Evolutionary conservation across 2,329 filamentous ascomycete genomes (phyloP).

Genomic region (Raffaelea deltoideospora): DNA sequence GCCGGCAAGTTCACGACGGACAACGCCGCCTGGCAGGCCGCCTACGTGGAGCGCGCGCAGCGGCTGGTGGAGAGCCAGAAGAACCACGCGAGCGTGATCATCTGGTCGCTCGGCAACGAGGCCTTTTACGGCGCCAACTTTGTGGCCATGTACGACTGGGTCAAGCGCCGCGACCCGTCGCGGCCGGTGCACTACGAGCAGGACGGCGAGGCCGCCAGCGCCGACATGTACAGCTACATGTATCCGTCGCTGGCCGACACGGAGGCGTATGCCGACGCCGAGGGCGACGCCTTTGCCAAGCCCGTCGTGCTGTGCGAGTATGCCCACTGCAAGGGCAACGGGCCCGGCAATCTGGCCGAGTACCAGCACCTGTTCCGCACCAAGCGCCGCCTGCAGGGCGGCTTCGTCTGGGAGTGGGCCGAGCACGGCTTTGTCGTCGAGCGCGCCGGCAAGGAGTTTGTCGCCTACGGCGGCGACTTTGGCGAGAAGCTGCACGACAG

Average conservation of each 20-base stretch:
- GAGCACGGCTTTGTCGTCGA: conserved; percentile 34
- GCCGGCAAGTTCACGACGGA: conserved; percentile 24
- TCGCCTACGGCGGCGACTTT: conserved; percentile 41
- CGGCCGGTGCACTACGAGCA: conserved; percentile 48
- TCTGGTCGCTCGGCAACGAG: conserved; percentile 56
- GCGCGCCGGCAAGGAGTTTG: conserved; percentile 25
- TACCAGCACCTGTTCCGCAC: conserved; percentile 47
- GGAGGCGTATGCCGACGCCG: conserved; percentile 17
- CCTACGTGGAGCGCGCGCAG: conserved; percentile 49
- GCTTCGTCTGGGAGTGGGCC: conserved; percentile 46
- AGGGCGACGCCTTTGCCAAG: conserved; percentile 28
- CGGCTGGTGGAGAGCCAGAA: conserved; percentile 50
- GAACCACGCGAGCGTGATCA: conserved; percentile 47
- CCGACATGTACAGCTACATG: conserved; percentile 49
- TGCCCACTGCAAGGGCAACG: conserved; percentile 50
- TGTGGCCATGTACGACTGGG: conserved; percentile 45
- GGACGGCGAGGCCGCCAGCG: conserved; percentile 37
- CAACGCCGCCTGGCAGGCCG: conserved; percentile 40
- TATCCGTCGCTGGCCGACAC: conserved; percentile 33
- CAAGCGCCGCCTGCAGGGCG: conserved; percentile 43
- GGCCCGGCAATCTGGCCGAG: conserved; percentile 48
- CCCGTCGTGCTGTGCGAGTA: conserved; percentile 38
- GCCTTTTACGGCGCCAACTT: conserved; percentile 52
- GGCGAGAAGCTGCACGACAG: conserved; percentile 40
- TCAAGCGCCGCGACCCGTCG: conserved; percentile 37